A percentile compares a stretch with the other conserved stretches of the same genome.
phyloP scores from a whole-genome alignment of 306 rosid genomes.

The Begonia peltatifolia region DNA sequence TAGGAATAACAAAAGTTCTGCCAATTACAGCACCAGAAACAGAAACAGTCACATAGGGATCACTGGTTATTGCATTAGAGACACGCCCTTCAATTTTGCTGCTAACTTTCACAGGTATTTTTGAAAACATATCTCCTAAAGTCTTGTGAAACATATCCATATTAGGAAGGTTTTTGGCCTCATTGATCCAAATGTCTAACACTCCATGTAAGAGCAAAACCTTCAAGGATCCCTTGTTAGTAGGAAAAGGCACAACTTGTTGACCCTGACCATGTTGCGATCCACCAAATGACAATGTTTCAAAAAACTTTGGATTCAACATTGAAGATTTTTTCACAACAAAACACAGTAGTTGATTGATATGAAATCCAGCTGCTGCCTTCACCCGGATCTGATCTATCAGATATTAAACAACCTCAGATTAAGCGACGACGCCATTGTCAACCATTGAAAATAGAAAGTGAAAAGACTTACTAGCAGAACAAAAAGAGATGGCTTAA shows the following conservation, averaged over 20 bases:
- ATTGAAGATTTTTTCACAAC: slow-evolving; percentile 9
- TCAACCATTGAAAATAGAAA: too few relatives aligned
- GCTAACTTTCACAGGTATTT: slow-evolving; percentile 19
- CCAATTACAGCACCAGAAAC: slow-evolving; percentile 57
- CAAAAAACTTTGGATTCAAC: slow-evolving; percentile 29
- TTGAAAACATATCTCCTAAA: slow-evolving; percentile 32
- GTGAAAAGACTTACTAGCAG: too few relatives aligned
- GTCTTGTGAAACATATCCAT: slow-evolving; percentile 55
- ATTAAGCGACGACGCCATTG: too few relatives aligned
- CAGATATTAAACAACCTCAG: too few relatives aligned
- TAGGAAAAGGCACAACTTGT: slow-evolving; percentile 38
- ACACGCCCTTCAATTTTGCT: slow-evolving; percentile 21
- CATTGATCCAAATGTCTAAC: slow-evolving; percentile 41
- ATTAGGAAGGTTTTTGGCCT: slow-evolving; percentile 68
- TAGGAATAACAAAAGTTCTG: slow-evolving; percentile 60
- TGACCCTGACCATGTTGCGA: slow-evolving; percentile 51
- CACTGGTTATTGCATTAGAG: slow-evolving; percentile 35
- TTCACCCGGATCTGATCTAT: too few relatives aligned
- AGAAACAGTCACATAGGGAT: slow-evolving; percentile 68
- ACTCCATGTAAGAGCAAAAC: slow-evolving; percentile 54
- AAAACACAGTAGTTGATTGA: not conserved
- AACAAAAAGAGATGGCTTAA: too few relatives aligned
- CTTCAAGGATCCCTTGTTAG: slow-evolving; percentile 32
- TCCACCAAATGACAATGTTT: slow-evolving; percentile 42
- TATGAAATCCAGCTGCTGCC: too few relatives aligned